Evolutionary conservation across 1,139 yeast genomes (phyloP).

Genomic region (Pichia sp.): DNA sequence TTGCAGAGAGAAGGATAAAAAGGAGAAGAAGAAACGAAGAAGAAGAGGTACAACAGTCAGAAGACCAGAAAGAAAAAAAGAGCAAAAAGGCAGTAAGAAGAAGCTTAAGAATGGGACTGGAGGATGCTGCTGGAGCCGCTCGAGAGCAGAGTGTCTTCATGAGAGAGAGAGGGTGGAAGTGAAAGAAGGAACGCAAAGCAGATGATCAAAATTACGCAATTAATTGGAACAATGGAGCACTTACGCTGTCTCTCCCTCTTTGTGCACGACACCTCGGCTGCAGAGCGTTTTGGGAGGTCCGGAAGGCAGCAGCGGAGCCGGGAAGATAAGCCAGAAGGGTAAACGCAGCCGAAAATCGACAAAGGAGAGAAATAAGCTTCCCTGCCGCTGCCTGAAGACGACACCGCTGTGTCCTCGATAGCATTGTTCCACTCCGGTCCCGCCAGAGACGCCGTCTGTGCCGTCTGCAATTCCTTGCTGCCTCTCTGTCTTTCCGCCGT

Average conservation of each 20-base stretch:
- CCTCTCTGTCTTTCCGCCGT: too few relatives aligned
- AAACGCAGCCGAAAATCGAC: background rate
- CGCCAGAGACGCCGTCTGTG: too few relatives aligned
- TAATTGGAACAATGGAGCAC: too few relatives aligned
- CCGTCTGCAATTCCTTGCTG: background rate
- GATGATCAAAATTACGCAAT: background rate
- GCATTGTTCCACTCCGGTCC: too few relatives aligned
- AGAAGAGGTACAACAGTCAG: background rate
- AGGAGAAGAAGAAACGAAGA: background rate
- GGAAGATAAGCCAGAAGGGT: background rate
- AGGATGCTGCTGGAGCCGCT: too few relatives aligned
- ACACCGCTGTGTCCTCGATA: too few relatives aligned
- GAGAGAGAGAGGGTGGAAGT: background rate
- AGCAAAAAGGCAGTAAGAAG: background rate
- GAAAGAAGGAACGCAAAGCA: background rate
- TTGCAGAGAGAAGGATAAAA: background rate
- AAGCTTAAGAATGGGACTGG: background rate
- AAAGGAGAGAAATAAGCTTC: background rate
- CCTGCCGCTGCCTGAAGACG: background rate
- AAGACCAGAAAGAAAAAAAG: background rate
- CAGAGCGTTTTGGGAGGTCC: too few relatives aligned
- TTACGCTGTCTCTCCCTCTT: too few relatives aligned
- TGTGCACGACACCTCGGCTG: too few relatives aligned
- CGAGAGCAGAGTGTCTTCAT: too few relatives aligned
- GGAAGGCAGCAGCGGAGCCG: too few relatives aligned